Base-by-base conservation (phyloP, 192 early-diverging fungal genomes). In the Allomyces arbusculus region DNA sequence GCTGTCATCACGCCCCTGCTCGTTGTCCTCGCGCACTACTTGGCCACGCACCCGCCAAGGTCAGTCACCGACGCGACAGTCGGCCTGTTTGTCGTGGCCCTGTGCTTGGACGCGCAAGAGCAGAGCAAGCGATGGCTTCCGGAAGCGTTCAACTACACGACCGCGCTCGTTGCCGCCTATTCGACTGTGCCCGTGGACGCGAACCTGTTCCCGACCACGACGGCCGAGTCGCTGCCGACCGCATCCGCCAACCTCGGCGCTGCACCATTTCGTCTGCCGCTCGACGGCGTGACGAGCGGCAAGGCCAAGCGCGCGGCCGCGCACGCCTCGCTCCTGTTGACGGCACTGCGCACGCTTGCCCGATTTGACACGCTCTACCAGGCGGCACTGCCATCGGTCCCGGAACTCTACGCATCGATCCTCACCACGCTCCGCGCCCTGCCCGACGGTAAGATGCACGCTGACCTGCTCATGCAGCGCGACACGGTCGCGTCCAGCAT, bases 1-100 rank as follows among this genome's bases (percentile, higher is more conserved):
- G 72, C 84, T 8, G 83, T 96, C 7, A 77, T 89, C 8, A 96
- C 94, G 3, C 95, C 94, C 14, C 81, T 89, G 44, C 77, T 87
- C 63, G 68, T 94, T 3, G 74, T 89, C n/a, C 85, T 94, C 72
- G 75, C 77, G 50, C 85, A 91, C 73, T 89, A 82, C 67, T 75
- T 98, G 4, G 68, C 76, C 26, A 86, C 90, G 73, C 77, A 80
- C 65, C 78, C 78, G 55, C 76, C 87, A 25, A 64, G 63, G 7
- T 79, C 72, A 20, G 69, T 82, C 65, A 70, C 74, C 16, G 91
- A 91, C 73, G 63, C 89, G 3, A 69, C 79, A 4, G 73, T 75
- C n/a, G 94, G 92, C 12, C 66, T 96, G 63, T 81, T 87, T 66
- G 72, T 96, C n/a, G 84, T 85, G 50, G 82, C 85, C 58, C 64